Evolutionary conservation across 192 early-diverging fungal species (phyloP), one percentile per base, ranked within the genome.

Genomic region (Rhizophagus clarus): DNA sequence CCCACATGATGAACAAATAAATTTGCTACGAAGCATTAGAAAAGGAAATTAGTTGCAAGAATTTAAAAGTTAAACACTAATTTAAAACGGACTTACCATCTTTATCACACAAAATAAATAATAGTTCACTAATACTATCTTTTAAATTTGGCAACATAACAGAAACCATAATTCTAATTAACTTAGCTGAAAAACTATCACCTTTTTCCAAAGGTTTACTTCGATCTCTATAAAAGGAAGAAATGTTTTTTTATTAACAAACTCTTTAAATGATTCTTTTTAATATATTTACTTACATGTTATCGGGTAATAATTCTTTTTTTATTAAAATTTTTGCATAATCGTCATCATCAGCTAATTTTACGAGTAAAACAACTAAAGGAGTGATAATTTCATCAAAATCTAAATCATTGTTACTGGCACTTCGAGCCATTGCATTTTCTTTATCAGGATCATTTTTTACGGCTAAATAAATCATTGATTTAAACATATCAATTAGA

Each of bases 81-180:
- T 29, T 40, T 77, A 42, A 28, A 26, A 67, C 31, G 4, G 10
- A 64, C 80, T 79, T 90, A 93, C 94, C 86, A 80, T 94, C 82
- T 79, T 93, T 88, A 47, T 95, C 88, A 79, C 90, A 95, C 10
- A 94, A 61, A 6, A 87, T 85, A 85, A 89, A 94, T 42, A 96
- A 73, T 1, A 94, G 75, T 56, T 95, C 92, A 22, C 88, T 86
- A 1, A 90, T 87, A 60, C 84, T 88, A 34, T 91, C 90, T 24
- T 88, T 81, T 42, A 89, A 84, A 42, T 93, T 88, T 31, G 88
- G 85, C 62, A 90, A 79, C 51, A 88, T 85, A 22, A 92, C 81
- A 42, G 88, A 90, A 1, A 94, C 93, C 90, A 96, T 92, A 29
- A 91, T 78, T 32, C 90, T 74, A 60, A 95, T 94, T 56, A 96